Percentiles rank a stretch among this genome's conserved stretches.
These are phyloP conservation scores for Aspergillus novoparasiticus DNA, from an alignment of 2,329 filamentous ascomycete genomes.

Conservation along the genomic window DNA sequence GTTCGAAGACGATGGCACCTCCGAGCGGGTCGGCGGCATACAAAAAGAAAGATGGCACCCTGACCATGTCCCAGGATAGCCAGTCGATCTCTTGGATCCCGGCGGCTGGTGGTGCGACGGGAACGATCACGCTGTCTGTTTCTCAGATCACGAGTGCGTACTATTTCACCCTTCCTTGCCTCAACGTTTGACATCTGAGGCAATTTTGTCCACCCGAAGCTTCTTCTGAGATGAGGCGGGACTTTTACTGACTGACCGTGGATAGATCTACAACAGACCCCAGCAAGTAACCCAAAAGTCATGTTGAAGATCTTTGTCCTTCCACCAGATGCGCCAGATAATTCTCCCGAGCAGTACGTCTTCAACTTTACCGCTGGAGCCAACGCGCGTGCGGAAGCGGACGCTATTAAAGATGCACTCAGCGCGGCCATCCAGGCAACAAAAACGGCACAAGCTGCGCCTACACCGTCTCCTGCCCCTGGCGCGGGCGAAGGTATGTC, in stretches of 20 bases:
- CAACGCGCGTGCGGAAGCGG: slow-evolving; percentile 79
- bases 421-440: slow-evolving; percentile 73
- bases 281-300: slow-evolving; percentile 82
- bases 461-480: slow-evolving; percentile 38
- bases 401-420: slow-evolving; percentile 78
- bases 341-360: slow-evolving; percentile 67
- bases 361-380: slow-evolving; percentile 84
- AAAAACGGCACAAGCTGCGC: slow-evolving; percentile 54
- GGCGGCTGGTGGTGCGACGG: slow-evolving; percentile 60
- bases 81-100: slow-evolving; percentile 81
- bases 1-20: slow-evolving; percentile 43
- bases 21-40: slow-evolving; percentile 72
- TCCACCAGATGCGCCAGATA: slow-evolving; percentile 45
- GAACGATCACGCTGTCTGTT: slow-evolving; percentile 70
- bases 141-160: slow-evolving; percentile 77
- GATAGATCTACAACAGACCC: slow-evolving; percentile 90
- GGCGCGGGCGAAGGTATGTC: slow-evolving; percentile 54
- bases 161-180: slow-evolving; percentile 5
- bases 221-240: background rate
- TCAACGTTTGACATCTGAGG: background rate
- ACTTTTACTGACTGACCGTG: slow-evolving; percentile 5
- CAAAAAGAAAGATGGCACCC: slow-evolving; percentile 92
- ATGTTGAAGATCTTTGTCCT: slow-evolving; percentile 92
- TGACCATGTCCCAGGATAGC: slow-evolving; percentile 74
- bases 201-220: background rate